phyloP scores from a whole-genome alignment of 1,284 basidiomycete genomes.

The Butyriboletus appendiculatus region DNA sequence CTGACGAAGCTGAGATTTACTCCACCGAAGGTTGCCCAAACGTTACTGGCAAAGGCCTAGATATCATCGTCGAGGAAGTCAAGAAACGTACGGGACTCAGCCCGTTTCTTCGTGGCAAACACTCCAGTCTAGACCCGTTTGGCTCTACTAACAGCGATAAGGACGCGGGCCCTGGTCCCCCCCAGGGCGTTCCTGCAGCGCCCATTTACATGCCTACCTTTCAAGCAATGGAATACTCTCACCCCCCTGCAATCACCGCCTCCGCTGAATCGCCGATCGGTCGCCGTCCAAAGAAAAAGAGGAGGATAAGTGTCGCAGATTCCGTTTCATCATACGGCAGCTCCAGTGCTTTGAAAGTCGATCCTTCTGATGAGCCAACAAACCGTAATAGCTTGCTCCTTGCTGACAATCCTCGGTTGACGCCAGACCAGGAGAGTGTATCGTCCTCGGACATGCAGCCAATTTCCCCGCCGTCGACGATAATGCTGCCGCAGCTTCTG shows the following conservation, averaged over 20 bases:
- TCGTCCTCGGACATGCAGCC: conserved; percentile 39
- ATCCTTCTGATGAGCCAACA: conserved; percentile 26
- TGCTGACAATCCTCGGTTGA: conserved; percentile 34
- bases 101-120: conserved; percentile 51
- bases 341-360: conserved; percentile 27
- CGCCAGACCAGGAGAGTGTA: conserved; percentile 37
- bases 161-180: conserved; percentile 35
- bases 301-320: conserved; percentile 38
- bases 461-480: conserved; percentile 33
- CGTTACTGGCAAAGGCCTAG: conserved; percentile 50
- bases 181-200: conserved; percentile 25
- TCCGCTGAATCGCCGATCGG: conserved; percentile 29
- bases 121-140: conserved; percentile 51
- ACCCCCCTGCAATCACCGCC: conserved; percentile 35
- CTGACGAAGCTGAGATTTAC: conserved; percentile 26
- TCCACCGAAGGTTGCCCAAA: conserved; percentile 30
- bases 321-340: conserved; percentile 37
- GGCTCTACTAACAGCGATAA: conserved; percentile 42
- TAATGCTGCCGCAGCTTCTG: conserved; percentile 34
- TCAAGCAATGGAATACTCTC: conserved; percentile 47
- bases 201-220: conserved; percentile 49
- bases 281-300: conserved; percentile 37
- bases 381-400: conserved; percentile 22
- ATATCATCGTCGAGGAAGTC: conserved; percentile 49
- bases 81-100: conserved; percentile 49